phyloP scores from a whole-genome alignment of 208 protist genomes.

The Trypanosomatidae sp. region DNA sequence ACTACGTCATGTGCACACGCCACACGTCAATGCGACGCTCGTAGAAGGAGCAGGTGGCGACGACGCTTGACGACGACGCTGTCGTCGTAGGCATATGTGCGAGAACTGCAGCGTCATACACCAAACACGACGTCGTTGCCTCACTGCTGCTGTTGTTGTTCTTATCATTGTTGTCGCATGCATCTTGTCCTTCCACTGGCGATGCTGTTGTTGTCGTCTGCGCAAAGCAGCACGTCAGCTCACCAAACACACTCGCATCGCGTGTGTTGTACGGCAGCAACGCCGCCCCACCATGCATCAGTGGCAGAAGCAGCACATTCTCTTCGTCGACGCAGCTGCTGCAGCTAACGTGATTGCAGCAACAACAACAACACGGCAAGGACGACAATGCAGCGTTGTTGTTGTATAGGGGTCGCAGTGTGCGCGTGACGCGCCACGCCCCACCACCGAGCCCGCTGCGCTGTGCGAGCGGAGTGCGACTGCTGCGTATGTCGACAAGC shows the following conservation, averaged over 20 bases:
- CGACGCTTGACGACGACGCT: background rate
- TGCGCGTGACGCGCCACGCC: slow-evolving; percentile 60
- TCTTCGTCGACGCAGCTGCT: slow-evolving; percentile 18
- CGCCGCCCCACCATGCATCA: slow-evolving; percentile 80
- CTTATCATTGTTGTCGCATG: background rate
- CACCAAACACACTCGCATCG: no score
- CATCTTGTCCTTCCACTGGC: no score
- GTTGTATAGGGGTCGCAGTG: slow-evolving; percentile 11
- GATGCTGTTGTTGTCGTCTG: no score
- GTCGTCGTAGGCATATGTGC: background rate
- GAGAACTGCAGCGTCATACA: slow-evolving; percentile 68
- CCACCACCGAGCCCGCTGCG: slow-evolving; percentile 40
- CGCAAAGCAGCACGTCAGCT: no score
- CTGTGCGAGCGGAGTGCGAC: slow-evolving; percentile 25
- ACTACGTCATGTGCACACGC: no score
- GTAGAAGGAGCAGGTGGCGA: slow-evolving; percentile 74
- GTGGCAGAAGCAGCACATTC: slow-evolving; percentile 48
- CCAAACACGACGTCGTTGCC: slow-evolving; percentile 26
- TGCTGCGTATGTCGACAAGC: slow-evolving; percentile 43
- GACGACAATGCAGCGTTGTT: background rate
- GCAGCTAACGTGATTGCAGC: background rate
- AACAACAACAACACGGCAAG: background rate
- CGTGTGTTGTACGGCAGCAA: slow-evolving; percentile 49
- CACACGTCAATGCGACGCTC: slow-evolving; percentile 51
- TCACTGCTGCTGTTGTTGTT: no score